A percentile compares a stretch with the other conserved stretches of the same genome.
These are phyloP conservation scores for Perkinsus marinus DNA, from an alignment of 169 alveolate genomes.

Conservation along the genomic window DNA sequence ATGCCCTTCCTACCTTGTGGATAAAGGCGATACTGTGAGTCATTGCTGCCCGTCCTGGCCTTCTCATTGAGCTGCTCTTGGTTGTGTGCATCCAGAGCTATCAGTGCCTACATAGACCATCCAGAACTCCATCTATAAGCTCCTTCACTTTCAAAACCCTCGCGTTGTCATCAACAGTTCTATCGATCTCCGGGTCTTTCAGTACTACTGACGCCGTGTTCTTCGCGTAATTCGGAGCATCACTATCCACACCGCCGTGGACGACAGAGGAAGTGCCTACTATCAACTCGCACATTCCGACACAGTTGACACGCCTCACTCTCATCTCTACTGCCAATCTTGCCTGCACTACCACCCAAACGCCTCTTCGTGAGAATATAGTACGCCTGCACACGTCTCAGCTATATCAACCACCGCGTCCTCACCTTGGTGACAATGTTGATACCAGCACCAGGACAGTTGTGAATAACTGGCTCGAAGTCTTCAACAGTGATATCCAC, in stretches of 20 bases:
- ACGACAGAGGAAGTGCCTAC: neutral
- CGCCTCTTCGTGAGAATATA: neutral
- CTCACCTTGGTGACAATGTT: neutral
- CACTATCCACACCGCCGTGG: neutral
- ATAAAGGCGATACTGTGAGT: neutral
- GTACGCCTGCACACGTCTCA: neutral
- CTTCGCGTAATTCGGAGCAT: neutral
- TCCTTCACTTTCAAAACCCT: neutral
- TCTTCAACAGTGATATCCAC: constrained; percentile 14
- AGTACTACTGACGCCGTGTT: neutral
- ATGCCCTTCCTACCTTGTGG: neutral
- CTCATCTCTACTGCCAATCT: neutral
- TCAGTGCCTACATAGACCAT: neutral
- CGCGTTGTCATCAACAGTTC: neutral
- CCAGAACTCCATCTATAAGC: neutral
- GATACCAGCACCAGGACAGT: constrained; percentile 34
- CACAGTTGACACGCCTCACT: neutral
- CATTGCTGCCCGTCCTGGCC: neutral
- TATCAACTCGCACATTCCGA: neutral
- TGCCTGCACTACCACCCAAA: neutral
- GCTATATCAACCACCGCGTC: neutral
- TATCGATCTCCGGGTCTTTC: neutral
- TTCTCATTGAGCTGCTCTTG: neutral
- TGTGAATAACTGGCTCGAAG: constrained; percentile 43
- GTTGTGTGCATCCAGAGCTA: neutral